phyloP scores from a whole-genome alignment of 768 basidiomycete genomes.

The Pulveroboletus sp. region DNA sequence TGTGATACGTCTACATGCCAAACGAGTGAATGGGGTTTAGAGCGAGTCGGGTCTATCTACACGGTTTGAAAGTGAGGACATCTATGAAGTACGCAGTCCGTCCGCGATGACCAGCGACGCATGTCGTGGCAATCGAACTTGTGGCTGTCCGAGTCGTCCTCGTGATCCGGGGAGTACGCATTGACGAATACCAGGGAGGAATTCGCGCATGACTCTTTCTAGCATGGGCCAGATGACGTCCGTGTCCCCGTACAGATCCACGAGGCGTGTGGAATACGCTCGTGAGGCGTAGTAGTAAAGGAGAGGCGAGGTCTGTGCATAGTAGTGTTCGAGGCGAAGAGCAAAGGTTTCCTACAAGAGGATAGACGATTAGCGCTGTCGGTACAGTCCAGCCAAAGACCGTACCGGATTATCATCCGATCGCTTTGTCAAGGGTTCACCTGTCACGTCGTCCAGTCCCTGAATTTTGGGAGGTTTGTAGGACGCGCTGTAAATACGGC shows the following conservation, averaged over 20 bases:
- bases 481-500: constrained; percentile 80
- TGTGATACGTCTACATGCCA: constrained; percentile 6
- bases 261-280: constrained; percentile 42
- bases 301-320: constrained; percentile 73
- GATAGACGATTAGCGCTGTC: constrained; percentile 6
- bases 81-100: constrained; percentile 12
- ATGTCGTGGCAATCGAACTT: constrained; percentile 12
- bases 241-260: constrained; percentile 60
- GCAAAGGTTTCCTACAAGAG: constrained; percentile 63
- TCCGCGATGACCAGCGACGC: constrained; percentile 7
- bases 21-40: constrained; percentile 7
- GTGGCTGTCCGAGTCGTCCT: constrained; percentile 16
- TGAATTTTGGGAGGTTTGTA: constrained; percentile 78
- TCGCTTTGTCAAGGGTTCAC: constrained; percentile 73
- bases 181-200: constrained; percentile 54
- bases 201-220: constrained; percentile 50
- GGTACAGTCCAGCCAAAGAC: constrained; percentile 2
- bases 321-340: constrained; percentile 71
- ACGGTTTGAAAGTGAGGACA: neutral
- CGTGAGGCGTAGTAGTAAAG: constrained; percentile 59
- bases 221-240: constrained; percentile 82
- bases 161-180: constrained; percentile 29
- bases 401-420: constrained; percentile 84
- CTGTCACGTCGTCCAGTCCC: constrained; percentile 80
- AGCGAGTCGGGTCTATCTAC: neutral